Base-by-base conservation (phyloP, 2,329 filamentous ascomycete species). In the Lachnellula occidentalis region DNA sequence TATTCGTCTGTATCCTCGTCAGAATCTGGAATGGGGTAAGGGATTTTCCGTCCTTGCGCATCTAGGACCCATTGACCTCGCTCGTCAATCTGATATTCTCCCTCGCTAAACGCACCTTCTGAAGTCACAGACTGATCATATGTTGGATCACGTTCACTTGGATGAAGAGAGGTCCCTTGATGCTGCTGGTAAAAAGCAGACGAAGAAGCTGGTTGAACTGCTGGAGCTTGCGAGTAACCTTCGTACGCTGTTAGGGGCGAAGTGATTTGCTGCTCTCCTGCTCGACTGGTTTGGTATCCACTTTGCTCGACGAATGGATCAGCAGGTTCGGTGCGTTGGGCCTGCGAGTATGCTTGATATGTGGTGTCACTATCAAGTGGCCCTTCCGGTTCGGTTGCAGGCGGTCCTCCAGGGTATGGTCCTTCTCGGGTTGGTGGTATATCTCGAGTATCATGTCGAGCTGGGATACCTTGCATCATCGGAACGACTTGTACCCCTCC, bases 401-500 rank as follows among this genome's bases (percentile, higher is more conserved):
- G 53, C 24, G 69, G 68, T 5, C 69, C 72, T 27, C 71, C 67
- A 27, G 46, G 66, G 59, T 74, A 74, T 5, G 74, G 69, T 14
- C 72, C 74, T 58, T 78, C 76, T 43, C 72, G 67, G 2, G 76
- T 74, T 17, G 73, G 71, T 14, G 77, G 74, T 19, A 71, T 69
- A 45, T 74, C 66, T 41, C 64, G 62, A 49, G 62, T 79, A 50
- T 72, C 70, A 48, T 78, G 74, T 55, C 80, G 79, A 65, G 79
- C 82, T 2, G 80, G 77, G 12, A 85, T 77, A 9, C 85, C 85
- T 61, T 87, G 86, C 45, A 86, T 86, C 89, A 95, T 95, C 6
- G 94, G 94, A 17, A 97, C 89, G 12, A 99, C 94, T 67, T 96
- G 92, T 12, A 97, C 90, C 42, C 92, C 92, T 48, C 92, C 91